Percentiles rank a stretch among this genome's conserved stretches.
Evolutionary conservation across 768 basidiomycete genomes (phyloP).

Genomic region (Rhodotorula babjevae): DNA sequence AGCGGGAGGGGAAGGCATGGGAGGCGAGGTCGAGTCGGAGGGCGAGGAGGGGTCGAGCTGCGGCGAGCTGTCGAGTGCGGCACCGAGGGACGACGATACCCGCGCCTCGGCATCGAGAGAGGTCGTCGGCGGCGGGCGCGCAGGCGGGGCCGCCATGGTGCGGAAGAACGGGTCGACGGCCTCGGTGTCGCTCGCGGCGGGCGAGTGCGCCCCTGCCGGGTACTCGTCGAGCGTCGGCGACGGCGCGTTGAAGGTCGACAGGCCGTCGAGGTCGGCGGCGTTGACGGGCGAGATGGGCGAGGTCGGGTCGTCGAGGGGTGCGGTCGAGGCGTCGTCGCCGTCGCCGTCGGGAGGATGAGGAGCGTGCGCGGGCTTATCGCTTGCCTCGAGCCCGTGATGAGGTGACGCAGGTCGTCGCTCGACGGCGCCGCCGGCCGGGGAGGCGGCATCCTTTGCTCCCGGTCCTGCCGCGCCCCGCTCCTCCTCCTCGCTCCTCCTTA

Average conservation of each 20-base stretch:
- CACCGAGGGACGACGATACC: neutral
- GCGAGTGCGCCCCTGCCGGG: neutral
- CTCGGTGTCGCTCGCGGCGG: constrained; percentile 16
- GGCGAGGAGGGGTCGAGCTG: neutral
- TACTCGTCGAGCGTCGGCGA: neutral
- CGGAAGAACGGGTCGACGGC: constrained; percentile 25
- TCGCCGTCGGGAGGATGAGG: neutral
- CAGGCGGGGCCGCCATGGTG: neutral
- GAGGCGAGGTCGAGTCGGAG: neutral
- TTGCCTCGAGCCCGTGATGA: no score
- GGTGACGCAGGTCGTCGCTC: no score
- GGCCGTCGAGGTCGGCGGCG: neutral
- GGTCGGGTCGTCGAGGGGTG: neutral
- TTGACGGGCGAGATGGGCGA: constrained; percentile 16
- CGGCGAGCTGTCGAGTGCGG: neutral
- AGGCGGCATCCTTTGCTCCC: no score
- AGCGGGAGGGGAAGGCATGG: no score
- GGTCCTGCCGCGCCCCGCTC: no score
- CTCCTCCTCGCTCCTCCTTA: no score
- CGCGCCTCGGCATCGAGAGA: neutral
- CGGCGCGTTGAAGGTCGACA: neutral
- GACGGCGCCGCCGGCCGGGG: no score
- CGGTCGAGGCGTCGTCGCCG: neutral
- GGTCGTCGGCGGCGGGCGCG: neutral
- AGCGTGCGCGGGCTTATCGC: no score